Evolutionary conservation across 352 stramenopile species (phyloP), one percentile per base, ranked within the genome.

Genomic region (Phytophthora brassicae): DNA sequence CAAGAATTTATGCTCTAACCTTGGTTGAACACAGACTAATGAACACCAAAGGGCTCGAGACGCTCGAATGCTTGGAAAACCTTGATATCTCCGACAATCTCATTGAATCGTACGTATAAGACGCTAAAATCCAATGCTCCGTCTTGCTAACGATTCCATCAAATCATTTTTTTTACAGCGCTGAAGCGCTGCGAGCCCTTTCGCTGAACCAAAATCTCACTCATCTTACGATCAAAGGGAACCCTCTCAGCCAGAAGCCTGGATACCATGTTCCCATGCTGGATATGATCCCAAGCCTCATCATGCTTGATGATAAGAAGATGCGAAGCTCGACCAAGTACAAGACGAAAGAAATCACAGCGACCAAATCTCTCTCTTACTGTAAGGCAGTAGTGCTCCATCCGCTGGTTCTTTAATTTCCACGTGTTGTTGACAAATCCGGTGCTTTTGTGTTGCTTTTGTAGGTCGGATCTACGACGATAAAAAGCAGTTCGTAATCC

Each of bases 261-360:
- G 79, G 88, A 56, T 87, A 81, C 47, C 79, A 85, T 39, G 72
- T 89, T n/a, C 52, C 84, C 22, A 61, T 92, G 50, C 68, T 89
- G 17, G 84, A 89, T 50, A 89, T 90, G 70, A 77, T 92, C 47
- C 79, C 84, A 12, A 89, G 75, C 42, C 68, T 92, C 3, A 46
- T 92, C 22, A 77, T 92, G 58, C 61, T 92, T 5, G 84, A 92
- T 48, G 80, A 88, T 63, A 89, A 89, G 59, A 89, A 88, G 53
- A 86, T 90, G 52, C 77, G 84, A 1, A 75, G 57, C 20, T 54
- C 69, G 0, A 47, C 72, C 6, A 87, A 86, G 46, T 80, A 57
- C 59, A 84, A 75, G 62, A 62, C 55, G 8, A 56, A 44, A 23
- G 76, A 81, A 9, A 63, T 68, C 0, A 55, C 64, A 0, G 17